These are phyloP conservation scores for Lupinus albus DNA, from an alignment of 306 rosid species.

Conservation along the genomic window DNA sequence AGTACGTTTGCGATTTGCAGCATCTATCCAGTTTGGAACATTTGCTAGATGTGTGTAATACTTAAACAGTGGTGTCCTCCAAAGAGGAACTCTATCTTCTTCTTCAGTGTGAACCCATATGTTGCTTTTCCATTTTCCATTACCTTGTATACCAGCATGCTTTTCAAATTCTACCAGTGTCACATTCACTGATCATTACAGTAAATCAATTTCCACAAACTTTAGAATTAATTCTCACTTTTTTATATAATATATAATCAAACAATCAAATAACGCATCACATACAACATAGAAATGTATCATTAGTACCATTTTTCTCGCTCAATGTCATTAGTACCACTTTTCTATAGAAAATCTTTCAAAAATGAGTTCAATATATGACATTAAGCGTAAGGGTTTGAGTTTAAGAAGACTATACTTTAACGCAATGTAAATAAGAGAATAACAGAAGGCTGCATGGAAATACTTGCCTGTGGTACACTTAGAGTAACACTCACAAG, in stretches of 20 bases:
- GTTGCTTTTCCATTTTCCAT: conserved; percentile 46
- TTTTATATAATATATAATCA: not conserved
- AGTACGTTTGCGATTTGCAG: conserved; percentile 22
- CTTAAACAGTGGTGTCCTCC: conserved; percentile 40
- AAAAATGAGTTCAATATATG: no score
- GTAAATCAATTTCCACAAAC: not conserved
- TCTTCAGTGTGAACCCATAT: conserved; percentile 46
- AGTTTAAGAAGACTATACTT: not conserved
- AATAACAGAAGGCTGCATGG: not conserved
- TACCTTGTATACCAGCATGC: conserved; percentile 39
- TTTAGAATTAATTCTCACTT: not conserved
- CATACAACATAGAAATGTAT: not conserved
- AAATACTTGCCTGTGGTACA: conserved; percentile 42
- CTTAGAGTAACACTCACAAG: conserved; percentile 35
- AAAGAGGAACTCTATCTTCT: conserved; percentile 37
- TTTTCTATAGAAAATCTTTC: no score
- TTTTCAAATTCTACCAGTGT: conserved; percentile 51
- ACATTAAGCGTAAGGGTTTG: no score
- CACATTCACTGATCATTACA: conserved; percentile 34
- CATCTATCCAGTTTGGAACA: conserved; percentile 23
- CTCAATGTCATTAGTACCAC: not conserved
- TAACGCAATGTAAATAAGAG: not conserved
- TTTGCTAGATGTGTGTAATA: conserved; percentile 53
- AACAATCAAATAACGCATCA: not conserved
- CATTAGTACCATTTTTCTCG: not conserved